Evolutionary conservation across 257 asterid species (phyloP), one percentile per base, ranked within the genome.

Genomic region (Penstemon barbatus): DNA sequence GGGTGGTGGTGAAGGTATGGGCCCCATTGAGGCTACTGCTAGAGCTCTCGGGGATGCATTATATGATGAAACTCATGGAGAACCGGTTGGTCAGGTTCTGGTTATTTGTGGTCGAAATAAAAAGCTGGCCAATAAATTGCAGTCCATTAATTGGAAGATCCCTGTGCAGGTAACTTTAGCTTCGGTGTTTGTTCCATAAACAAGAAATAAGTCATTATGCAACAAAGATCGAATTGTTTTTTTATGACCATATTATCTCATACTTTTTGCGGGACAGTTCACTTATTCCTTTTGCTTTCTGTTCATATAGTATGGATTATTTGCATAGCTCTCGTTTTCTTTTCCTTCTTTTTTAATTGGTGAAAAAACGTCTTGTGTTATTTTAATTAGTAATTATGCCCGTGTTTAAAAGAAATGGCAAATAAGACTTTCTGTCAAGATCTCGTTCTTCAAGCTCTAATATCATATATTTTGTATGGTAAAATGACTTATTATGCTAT

Each of bases 1-100:
- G 91, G 99, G 99, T 64, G 99, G 99, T 49, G 99, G 99, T 70
- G 99, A 94, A 83, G 99, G 99, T 42, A 94, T 94, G 99, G 99
- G 99, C n/a, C 99, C 99, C 72, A 94, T 94, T 63, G 97, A 94
- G 85, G 87, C 95, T 57, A 94, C 99, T 43, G 97, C 99, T 73
- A 87, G 86, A 73, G 97, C 97, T 65, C 97, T 94, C 39, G 92
- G 83, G 9, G 84, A 87, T 69, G 95, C 96, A 49, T 75, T 94
- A 40, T 94, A 83, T 57, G 90, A 94, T 77, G 96, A 91, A 66
- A 70, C 48, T 53, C 65, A 61, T 38, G 97, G 91, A 68, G 92
- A 89, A 63, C 88, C 97, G 38, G 69, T 81, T 6, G 99, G 99
- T 66, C 99, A 91, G 77, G 69, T 94, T 77, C 96, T 94, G 41